Percentiles rank a stretch among this genome's conserved stretches.
Evolutionary conservation across 208 protist genomes (phyloP).

Genomic region (Strigomonas culicis): DNA sequence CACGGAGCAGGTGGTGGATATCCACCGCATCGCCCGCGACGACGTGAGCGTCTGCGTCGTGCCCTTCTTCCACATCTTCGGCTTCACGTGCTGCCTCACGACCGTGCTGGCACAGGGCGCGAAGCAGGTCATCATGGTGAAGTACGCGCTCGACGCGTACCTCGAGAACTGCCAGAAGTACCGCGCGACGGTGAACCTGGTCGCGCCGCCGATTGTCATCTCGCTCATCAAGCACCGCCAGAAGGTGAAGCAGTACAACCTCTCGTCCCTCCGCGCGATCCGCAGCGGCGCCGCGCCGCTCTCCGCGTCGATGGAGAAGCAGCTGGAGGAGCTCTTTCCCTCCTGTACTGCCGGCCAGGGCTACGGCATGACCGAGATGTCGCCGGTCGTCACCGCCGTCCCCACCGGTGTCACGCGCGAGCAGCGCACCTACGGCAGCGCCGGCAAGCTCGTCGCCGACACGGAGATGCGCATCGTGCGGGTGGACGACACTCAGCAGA

Average conservation of each 20-base stretch:
- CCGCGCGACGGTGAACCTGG: slow-evolving; percentile 30
- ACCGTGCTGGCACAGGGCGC: slow-evolving; percentile 16
- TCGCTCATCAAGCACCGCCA: not conserved
- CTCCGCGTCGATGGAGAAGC: slow-evolving; percentile 24
- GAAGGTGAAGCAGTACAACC: slow-evolving; percentile 19
- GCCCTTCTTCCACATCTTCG: slow-evolving; percentile 84
- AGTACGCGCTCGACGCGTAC: slow-evolving; percentile 49
- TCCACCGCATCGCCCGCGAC: slow-evolving; percentile 23
- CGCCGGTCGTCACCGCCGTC: slow-evolving; percentile 44
- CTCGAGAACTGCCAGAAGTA: slow-evolving; percentile 43
- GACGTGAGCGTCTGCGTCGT: slow-evolving; percentile 17
- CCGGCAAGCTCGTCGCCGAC: slow-evolving; percentile 23
- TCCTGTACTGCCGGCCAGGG: slow-evolving; percentile 36
- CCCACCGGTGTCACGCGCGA: slow-evolving; percentile 44
- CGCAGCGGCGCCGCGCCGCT: slow-evolving; percentile 64
- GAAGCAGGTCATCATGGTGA: slow-evolving; percentile 41
- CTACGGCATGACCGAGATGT: slow-evolving; percentile 82
- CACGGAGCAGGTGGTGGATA: slow-evolving; percentile 37
- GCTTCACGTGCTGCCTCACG: slow-evolving; percentile 43
- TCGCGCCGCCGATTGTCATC: slow-evolving; percentile 79
- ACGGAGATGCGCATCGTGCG: slow-evolving; percentile 51
- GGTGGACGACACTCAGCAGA: slow-evolving; percentile 31
- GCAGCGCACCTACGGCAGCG: not conserved
- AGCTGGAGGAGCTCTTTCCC: not conserved
- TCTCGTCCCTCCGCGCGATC: slow-evolving; percentile 27